These are phyloP conservation scores for Acanthamoeba triangularis DNA, from an alignment of 208 protist genomes.

Conservation along the genomic window DNA sequence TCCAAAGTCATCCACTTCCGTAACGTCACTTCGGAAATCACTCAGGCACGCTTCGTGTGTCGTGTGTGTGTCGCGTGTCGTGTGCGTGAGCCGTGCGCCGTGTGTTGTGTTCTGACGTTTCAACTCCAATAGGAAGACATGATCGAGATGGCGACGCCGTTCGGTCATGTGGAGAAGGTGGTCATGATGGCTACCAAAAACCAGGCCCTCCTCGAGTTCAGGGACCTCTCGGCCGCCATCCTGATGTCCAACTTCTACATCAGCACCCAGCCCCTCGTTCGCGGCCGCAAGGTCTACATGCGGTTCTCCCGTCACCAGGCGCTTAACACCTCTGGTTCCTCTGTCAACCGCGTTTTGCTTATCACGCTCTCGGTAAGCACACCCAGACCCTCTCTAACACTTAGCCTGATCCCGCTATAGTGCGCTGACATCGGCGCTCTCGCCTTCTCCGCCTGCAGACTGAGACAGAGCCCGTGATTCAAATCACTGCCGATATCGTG, in stretches of 20 bases:
- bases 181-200: conserved; percentile 66
- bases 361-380: neutral
- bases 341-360: conserved; percentile 36
- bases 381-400: neutral
- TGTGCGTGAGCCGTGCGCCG: too few relatives aligned
- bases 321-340: conserved; percentile 16
- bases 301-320: conserved; percentile 27
- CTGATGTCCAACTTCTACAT: conserved; percentile 72
- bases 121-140: neutral
- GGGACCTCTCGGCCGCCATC: conserved; percentile 28
- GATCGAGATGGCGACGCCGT: conserved; percentile 56
- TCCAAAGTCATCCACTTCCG: conserved; percentile 71
- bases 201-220: conserved; percentile 57
- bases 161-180: conserved; percentile 55
- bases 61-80: neutral
- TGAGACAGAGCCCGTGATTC: conserved; percentile 6
- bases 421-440: neutral
- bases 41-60: neutral
- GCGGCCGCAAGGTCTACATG: conserved; percentile 71
- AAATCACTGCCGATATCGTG: conserved; percentile 59
- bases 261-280: conserved; percentile 17
- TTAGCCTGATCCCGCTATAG: neutral
- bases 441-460: neutral
- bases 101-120: neutral
- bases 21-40: conserved; percentile 67